A percentile compares a stretch with the other conserved stretches of the same genome.
Evolutionary conservation across 768 basidiomycete genomes (phyloP).

Genomic region (Hericium rajendrae): DNA sequence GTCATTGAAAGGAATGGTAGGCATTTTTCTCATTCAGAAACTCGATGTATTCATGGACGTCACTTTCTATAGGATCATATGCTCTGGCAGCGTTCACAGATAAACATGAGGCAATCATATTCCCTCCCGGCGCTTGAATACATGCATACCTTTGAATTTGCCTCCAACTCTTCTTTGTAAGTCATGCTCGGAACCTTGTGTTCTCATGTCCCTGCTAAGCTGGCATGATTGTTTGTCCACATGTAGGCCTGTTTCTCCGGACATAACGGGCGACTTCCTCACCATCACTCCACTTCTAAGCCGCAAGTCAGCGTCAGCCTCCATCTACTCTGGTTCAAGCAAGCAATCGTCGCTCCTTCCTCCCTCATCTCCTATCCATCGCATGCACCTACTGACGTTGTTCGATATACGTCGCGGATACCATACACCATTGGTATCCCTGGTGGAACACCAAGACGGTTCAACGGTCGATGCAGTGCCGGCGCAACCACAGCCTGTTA

Average conservation of each 20-base stretch:
- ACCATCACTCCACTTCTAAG: slow-evolving; percentile 8
- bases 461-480: slow-evolving; percentile 24
- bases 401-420: slow-evolving; percentile 48
- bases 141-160: slow-evolving; percentile 30
- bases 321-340: background rate
- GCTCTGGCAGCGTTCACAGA: slow-evolving; percentile 47
- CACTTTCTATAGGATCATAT: slow-evolving; percentile 36
- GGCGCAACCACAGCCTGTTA: slow-evolving; percentile 53
- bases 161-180: slow-evolving; percentile 5
- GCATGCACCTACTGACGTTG: slow-evolving; percentile 44
- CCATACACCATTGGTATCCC: slow-evolving; percentile 41
- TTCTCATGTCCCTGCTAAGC: background rate
- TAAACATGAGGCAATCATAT: slow-evolving; percentile 37
- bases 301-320: background rate
- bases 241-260: slow-evolving; percentile 24
- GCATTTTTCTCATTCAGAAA: background rate
- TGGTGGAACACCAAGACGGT: slow-evolving; percentile 29
- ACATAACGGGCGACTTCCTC: slow-evolving; percentile 11
- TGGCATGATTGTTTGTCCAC: background rate
- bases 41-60: background rate
- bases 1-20: slow-evolving; percentile 55
- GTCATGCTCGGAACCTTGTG: background rate
- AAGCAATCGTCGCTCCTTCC: background rate
- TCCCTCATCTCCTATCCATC: slow-evolving; percentile 21
- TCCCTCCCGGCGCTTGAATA: slow-evolving; percentile 56